Evolutionary conservation across 2,329 filamentous ascomycete genomes (phyloP), one percentile per base, ranked within the genome.

Genomic region (Fulvia fulva): DNA sequence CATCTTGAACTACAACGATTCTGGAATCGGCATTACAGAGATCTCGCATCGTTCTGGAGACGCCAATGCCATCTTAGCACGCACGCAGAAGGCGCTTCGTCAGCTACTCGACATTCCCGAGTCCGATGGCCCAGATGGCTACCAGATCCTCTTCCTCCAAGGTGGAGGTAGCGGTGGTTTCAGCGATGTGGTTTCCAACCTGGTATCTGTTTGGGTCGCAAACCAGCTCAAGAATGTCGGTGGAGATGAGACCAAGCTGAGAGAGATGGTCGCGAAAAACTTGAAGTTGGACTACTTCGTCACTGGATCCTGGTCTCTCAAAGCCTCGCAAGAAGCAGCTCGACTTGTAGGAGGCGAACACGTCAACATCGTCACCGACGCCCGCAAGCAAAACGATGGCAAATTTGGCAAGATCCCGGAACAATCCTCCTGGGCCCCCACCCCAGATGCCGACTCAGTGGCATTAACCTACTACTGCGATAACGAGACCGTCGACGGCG

Each of bases 401-500:
- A 96, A 94, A 74, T 97, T 95, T 72, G 91, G 91, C 59, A 84
- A 79, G 61, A 96, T 97, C 53, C 88, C 93, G 0, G 81, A 86
- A 9, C 87, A 92, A 74, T 84, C 83, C 63, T 83, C 82, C 21
- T 97, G 91, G 90, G 88, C 81, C 32, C 80, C 94, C 58, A 84
- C 81, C 16, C 74, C 77, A 7, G 88, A 85, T 43, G 79, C 84
- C 65, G 79, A 84, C 37, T 78, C 87, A 9, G 75, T 74, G 41
- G 79, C 91, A 0, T 81, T 96, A 68, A 87, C 93, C 1, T 97
- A 97, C 76, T 92, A 86, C 73, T 96, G 93, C 74, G 89, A 92
- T 74, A 97, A 97, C 68, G 92, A 97, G 79, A 96, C 91, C 0
- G 90, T 95, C 5, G 91, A 96, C 68, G 92, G 92, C 32, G 91